Evolutionary conservation across 1,284 basidiomycete species (phyloP).

Genomic region (Heterobasidion parviporum): DNA sequence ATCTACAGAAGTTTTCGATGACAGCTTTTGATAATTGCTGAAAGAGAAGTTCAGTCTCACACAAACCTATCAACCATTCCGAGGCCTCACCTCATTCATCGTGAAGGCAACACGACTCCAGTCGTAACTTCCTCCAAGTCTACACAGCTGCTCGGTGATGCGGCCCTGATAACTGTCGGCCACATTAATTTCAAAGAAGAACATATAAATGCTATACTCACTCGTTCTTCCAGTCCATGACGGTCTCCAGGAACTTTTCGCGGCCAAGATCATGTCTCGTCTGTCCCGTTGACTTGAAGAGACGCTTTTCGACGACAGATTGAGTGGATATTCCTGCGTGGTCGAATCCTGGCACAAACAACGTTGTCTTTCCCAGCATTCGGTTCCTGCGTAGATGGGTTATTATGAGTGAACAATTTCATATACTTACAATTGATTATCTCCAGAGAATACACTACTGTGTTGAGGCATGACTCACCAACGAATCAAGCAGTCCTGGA

Average conservation of each 20-base stretch:
- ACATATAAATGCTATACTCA: slow-evolving; percentile 26
- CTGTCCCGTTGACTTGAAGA: slow-evolving; percentile 80
- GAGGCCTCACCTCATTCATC: slow-evolving; percentile 72
- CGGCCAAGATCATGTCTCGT: slow-evolving; percentile 92
- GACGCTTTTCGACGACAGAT: slow-evolving; percentile 92
- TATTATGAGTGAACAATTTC: neutral
- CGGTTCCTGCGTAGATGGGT: slow-evolving; percentile 59
- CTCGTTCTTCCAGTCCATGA: slow-evolving; percentile 98
- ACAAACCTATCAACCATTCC: neutral
- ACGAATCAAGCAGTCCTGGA: slow-evolving; percentile 85
- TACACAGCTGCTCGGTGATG: slow-evolving; percentile 85
- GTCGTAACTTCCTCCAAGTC: slow-evolving; percentile 92
- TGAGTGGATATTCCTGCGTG: slow-evolving; percentile 99
- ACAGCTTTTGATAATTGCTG: slow-evolving; percentile 83
- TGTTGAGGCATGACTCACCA: slow-evolving; percentile 47
- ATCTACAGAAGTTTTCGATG: slow-evolving; percentile 82
- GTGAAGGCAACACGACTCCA: slow-evolving; percentile 95
- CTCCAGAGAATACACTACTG: no score
- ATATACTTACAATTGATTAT: neutral
- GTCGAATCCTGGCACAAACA: slow-evolving; percentile 95
- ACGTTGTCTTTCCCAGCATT: slow-evolving; percentile 89
- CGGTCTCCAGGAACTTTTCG: slow-evolving; percentile 86
- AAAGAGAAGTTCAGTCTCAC: neutral
- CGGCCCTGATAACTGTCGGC: slow-evolving; percentile 75
- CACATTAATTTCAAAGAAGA: slow-evolving; percentile 9